Conservation (phyloP, 495 filamentous ascomycete genomes). For the Neurospora sp. region DNA sequence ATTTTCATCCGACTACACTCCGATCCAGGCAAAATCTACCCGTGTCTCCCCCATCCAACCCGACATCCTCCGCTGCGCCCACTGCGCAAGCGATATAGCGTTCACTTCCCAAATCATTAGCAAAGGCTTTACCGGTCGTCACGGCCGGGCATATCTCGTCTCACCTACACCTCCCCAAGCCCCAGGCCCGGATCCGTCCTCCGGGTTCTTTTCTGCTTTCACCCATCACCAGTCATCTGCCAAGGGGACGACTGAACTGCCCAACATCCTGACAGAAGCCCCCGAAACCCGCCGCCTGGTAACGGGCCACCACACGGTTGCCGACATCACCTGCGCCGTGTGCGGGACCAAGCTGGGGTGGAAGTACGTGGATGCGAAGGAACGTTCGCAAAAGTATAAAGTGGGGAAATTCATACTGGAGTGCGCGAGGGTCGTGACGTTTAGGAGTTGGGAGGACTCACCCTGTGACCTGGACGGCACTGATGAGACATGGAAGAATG, state of each 20-base stretch:
- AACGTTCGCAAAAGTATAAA: conserved; percentile 78
- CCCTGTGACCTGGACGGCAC: not conserved
- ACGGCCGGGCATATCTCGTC: conserved; percentile 87
- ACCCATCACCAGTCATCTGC: not conserved
- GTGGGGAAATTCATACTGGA: conserved; percentile 96
- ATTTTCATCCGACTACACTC: conserved; percentile 1
- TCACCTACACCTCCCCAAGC: conserved; percentile 28
- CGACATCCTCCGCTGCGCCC: conserved; percentile 56
- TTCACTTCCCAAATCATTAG: conserved; percentile 70
- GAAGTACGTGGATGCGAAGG: conserved; percentile 85
- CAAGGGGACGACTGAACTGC: conserved; percentile 19
- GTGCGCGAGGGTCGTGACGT: conserved; percentile 58
- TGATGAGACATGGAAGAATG: not conserved
- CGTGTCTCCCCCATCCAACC: conserved; percentile 27
- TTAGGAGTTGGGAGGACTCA: conserved; percentile 57
- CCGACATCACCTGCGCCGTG: conserved; percentile 43
- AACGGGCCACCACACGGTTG: conserved; percentile 62
- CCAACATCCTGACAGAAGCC: conserved; percentile 38
- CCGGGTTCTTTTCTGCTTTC: not conserved
- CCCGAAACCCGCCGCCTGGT: conserved; percentile 63
- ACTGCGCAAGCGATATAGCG: conserved; percentile 66
- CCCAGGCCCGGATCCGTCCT: conserved; percentile 4
- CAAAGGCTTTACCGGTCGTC: conserved; percentile 89
- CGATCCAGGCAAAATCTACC: not conserved
- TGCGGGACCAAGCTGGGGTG: conserved; percentile 68